Evolutionary conservation across 768 basidiomycete genomes (phyloP).

Genomic region (Suillus subaureus): DNA sequence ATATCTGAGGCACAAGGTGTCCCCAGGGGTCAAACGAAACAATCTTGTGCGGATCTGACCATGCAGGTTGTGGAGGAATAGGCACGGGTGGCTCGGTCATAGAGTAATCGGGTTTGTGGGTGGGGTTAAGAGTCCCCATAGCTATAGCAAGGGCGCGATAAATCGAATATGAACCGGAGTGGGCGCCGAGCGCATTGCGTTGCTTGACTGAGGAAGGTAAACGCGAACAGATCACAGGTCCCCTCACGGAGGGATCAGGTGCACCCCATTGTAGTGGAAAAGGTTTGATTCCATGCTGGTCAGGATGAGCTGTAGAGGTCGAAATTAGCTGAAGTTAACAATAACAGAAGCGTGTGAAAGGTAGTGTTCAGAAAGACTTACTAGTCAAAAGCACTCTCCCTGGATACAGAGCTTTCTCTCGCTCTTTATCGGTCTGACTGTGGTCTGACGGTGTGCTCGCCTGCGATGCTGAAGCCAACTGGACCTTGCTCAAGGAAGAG

Average conservation of each 20-base stretch:
- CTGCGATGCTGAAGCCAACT: conserved; percentile 32
- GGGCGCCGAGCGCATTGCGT: conserved; percentile 93
- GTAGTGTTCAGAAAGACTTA: conserved; percentile 40
- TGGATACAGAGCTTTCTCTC: conserved; percentile 79
- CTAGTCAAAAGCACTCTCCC: conserved; percentile 83
- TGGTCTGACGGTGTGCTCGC: conserved; percentile 22
- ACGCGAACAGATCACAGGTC: conserved; percentile 88
- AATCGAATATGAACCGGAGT: conserved; percentile 92
- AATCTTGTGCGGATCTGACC: conserved; percentile 79
- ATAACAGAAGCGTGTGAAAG: conserved; percentile 10
- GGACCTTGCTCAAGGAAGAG: conserved; percentile 24
- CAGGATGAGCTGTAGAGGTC: conserved; percentile 71
- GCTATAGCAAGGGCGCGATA: conserved; percentile 93
- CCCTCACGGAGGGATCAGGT: conserved; percentile 60
- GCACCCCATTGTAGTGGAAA: conserved; percentile 85
- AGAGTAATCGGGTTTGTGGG: conserved; percentile 81
- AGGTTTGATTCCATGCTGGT: conserved; percentile 86
- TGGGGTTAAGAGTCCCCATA: conserved; percentile 77
- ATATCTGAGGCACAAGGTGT: conserved; percentile 78
- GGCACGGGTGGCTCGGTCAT: conserved; percentile 84
- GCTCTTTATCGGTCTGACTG: conserved; percentile 53
- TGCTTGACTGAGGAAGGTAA: conserved; percentile 83
- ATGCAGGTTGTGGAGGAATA: conserved; percentile 75
- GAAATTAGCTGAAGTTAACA: conserved; percentile 9
- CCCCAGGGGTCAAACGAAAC: conserved; percentile 96